A percentile compares a stretch with the other conserved stretches of the same genome.
Evolutionary conservation across 176 grass and related monocot genomes (phyloP).

Genomic region (Puya raimondii): DNA sequence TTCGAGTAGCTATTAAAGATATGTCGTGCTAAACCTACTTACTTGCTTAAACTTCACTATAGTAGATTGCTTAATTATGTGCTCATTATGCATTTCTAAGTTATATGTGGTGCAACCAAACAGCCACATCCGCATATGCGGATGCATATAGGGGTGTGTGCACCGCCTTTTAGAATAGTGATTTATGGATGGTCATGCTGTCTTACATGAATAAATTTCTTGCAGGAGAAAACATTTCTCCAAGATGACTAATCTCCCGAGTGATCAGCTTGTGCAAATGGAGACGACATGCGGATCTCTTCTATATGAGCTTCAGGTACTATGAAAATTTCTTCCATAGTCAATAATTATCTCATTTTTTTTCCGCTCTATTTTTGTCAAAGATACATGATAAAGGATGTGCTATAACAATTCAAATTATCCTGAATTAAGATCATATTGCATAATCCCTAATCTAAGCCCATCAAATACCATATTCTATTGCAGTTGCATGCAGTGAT

Average conservation of each 20-base stretch:
- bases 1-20: too few relatives aligned
- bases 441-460: too few relatives aligned
- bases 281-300: slow-evolving; percentile 51
- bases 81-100: too few relatives aligned
- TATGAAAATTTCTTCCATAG: not conserved
- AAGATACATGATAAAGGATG: not conserved
- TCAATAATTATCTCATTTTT: not conserved
- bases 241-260: slow-evolving; percentile 35
- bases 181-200: not conserved
- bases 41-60: too few relatives aligned
- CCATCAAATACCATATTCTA: too few relatives aligned
- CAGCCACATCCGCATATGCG: too few relatives aligned
- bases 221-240: not conserved
- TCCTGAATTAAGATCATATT: too few relatives aligned
- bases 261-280: slow-evolving; percentile 49
- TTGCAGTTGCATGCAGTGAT: too few relatives aligned
- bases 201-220: not conserved
- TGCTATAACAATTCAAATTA: not conserved
- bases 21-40: too few relatives aligned
- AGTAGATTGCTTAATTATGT: too few relatives aligned
- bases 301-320: slow-evolving; percentile 69
- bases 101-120: too few relatives aligned
- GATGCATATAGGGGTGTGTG: too few relatives aligned
- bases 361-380: not conserved
- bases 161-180: not conserved